Conservation (phyloP, 2,329 filamentous ascomycete genomes). For the Fusarium verrucosum region DNA sequence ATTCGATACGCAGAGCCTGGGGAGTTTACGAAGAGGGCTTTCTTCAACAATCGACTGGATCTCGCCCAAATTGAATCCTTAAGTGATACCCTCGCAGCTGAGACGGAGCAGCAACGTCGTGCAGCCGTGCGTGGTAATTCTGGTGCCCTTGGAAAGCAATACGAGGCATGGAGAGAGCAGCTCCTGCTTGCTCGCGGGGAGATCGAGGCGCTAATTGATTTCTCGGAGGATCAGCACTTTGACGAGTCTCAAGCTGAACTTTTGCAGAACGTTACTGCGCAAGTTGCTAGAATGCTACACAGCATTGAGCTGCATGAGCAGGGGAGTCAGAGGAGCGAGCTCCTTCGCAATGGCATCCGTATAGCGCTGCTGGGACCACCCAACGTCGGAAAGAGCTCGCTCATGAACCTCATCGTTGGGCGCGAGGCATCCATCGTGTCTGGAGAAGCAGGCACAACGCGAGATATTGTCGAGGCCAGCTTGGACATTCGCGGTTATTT, state of each 20-base stretch:
- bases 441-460: constrained; percentile 88
- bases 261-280: constrained; percentile 71
- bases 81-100: constrained; percentile 69
- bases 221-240: constrained; percentile 96
- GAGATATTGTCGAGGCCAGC: constrained; percentile 91
- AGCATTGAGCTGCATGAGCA: constrained; percentile 75
- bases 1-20: constrained; percentile 93
- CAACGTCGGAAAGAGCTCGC: constrained; percentile 93
- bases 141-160: constrained; percentile 74
- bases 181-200: constrained; percentile 86
- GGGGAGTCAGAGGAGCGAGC: constrained; percentile 83
- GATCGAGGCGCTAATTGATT: constrained; percentile 95
- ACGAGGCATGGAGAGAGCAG: constrained; percentile 82
- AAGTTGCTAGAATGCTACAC: constrained; percentile 68
- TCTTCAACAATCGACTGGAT: constrained; percentile 85
- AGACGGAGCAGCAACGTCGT: constrained; percentile 93
- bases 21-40: constrained; percentile 93
- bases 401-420: constrained; percentile 90
- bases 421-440: constrained; percentile 96
- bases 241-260: constrained; percentile 83
- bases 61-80: constrained; percentile 82
- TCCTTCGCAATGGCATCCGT: constrained; percentile 84
- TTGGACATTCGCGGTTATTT: constrained; percentile 90
- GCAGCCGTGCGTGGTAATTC: constrained; percentile 83
- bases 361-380: constrained; percentile 90